phyloP scores from a whole-genome alignment of 805 yeast genomes.

The Pichia cabralensis region DNA sequence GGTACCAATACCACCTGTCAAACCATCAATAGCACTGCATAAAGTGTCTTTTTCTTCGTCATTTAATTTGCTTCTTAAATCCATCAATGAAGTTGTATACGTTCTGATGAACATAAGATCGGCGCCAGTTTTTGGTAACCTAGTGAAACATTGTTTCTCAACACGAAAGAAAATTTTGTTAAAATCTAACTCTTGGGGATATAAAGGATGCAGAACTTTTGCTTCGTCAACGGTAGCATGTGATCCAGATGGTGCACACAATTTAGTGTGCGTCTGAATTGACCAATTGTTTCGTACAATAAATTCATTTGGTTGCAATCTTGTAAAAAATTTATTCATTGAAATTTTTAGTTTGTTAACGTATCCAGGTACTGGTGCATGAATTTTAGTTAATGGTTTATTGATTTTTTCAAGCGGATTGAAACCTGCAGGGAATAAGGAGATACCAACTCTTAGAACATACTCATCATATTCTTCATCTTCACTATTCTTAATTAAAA shows the following conservation, averaged over 20 bases:
- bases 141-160: constrained; percentile 49
- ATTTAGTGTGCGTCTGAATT: constrained; percentile 47
- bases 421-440: constrained; percentile 67
- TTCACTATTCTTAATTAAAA: constrained; percentile 34
- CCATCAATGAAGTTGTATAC: constrained; percentile 42
- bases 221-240: constrained; percentile 30
- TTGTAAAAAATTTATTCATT: constrained; percentile 59
- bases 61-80: constrained; percentile 25
- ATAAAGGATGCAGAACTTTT: constrained; percentile 26
- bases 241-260: constrained; percentile 36
- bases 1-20: constrained; percentile 46
- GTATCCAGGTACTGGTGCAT: constrained; percentile 67
- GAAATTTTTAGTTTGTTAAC: constrained; percentile 41
- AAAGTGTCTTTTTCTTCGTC: constrained; percentile 40
- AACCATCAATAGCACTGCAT: constrained; percentile 51
- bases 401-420: constrained; percentile 47
- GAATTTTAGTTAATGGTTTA: constrained; percentile 49
- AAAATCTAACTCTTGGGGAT: constrained; percentile 30
- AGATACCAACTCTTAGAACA: constrained; percentile 42
- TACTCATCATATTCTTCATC: constrained; percentile 42
- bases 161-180: constrained; percentile 44
- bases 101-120: constrained; percentile 47
- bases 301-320: constrained; percentile 41
- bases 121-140: constrained; percentile 38
- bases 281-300: constrained; percentile 66